These are phyloP conservation scores for Xylaria polymorpha DNA, from an alignment of 2,329 filamentous ascomycete species.

Conservation along the genomic window DNA sequence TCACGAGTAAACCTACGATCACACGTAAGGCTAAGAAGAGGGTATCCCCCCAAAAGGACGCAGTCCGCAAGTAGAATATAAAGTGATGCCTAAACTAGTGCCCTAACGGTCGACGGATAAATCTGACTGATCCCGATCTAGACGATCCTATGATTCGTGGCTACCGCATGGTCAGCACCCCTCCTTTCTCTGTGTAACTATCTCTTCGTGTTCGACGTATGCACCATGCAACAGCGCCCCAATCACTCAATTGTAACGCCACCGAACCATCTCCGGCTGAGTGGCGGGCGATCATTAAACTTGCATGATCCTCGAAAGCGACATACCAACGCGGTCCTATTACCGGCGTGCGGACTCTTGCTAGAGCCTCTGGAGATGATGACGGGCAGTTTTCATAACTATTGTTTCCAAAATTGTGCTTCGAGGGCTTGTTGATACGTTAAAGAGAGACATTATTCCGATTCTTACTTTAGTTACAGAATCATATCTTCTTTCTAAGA, in stretches of 20 bases:
- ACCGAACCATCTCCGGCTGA: neutral
- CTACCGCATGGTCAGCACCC: neutral
- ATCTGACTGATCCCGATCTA: neutral
- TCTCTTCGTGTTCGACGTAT: neutral
- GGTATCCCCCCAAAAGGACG: neutral
- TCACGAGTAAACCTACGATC: neutral
- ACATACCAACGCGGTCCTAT: neutral
- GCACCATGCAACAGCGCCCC: neutral
- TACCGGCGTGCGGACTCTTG: fast-evolving
- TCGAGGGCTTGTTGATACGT: neutral
- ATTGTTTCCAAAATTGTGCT: neutral
- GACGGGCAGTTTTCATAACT: neutral
- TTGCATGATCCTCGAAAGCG: neutral
- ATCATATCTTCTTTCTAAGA: neutral
- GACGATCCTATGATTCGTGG: neutral
- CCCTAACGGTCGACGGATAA: too few species aligned
- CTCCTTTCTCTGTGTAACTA: neutral
- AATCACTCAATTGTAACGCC: neutral
- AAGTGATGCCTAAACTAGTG: too few species aligned
- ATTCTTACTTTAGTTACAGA: neutral
- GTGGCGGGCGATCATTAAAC: neutral
- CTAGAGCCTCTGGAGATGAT: neutral
- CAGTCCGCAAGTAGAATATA: neutral
- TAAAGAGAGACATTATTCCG: too few species aligned
- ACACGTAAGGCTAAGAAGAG: neutral